phyloP scores from a whole-genome alignment of 164 flowering plant genomes.

The Vitis amurensis region DNA sequence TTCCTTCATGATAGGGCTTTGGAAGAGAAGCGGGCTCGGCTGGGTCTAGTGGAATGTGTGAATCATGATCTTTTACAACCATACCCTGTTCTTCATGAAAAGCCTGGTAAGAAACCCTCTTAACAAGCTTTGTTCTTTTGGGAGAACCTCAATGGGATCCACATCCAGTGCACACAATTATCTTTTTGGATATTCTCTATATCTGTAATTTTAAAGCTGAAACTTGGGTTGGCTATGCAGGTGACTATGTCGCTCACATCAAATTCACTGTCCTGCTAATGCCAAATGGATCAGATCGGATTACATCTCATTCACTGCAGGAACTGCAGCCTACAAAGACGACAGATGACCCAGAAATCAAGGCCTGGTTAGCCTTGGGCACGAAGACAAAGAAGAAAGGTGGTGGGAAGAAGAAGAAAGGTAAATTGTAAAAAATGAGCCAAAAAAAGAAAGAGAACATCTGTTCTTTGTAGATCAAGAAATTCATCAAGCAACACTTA shows the following conservation, averaged over 20 bases:
- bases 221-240: slow-evolving; percentile 39
- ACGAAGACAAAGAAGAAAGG: slow-evolving; percentile 94
- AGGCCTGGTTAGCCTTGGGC: slow-evolving; percentile 84
- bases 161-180: neutral
- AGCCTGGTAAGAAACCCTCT: slow-evolving; percentile 56
- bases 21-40: slow-evolving; percentile 93
- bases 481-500: too few species aligned
- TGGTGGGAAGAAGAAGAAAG: slow-evolving; percentile 97
- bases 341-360: slow-evolving; percentile 82
- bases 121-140: neutral
- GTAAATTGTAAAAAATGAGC: slow-evolving; percentile 26
- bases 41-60: slow-evolving; percentile 92
- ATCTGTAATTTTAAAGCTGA: neutral
- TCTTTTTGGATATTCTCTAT: neutral
- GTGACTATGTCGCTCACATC: slow-evolving; percentile 86
- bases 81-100: slow-evolving; percentile 94
- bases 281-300: slow-evolving; percentile 95
- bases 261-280: slow-evolving; percentile 92
- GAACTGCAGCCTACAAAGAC: slow-evolving; percentile 76
- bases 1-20: slow-evolving; percentile 47
- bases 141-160: neutral
- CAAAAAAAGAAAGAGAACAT: too few species aligned
- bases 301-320: slow-evolving; percentile 80
- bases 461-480: too few species aligned
- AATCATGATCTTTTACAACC: slow-evolving; percentile 95